phyloP scores from a whole-genome alignment of 768 basidiomycete genomes.

The Tubosaeta sp. region DNA sequence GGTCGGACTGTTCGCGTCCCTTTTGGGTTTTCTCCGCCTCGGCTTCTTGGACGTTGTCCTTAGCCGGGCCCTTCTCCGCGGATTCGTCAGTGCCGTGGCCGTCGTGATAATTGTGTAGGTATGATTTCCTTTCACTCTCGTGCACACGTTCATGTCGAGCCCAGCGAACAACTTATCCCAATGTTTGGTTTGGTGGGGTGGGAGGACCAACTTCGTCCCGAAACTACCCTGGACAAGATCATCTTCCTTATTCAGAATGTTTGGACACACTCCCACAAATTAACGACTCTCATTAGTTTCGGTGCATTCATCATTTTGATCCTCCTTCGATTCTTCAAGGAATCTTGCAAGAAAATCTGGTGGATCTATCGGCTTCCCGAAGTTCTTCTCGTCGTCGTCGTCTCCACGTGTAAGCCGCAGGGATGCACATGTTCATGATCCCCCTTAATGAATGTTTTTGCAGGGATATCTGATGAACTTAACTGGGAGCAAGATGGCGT shows the following conservation, averaged over 20 bases:
- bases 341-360: slow-evolving; percentile 54
- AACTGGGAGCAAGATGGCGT: slow-evolving; percentile 78
- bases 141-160: not conserved
- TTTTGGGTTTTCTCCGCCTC: slow-evolving; percentile 81
- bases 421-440: not conserved
- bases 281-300: slow-evolving; percentile 74
- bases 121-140: not conserved
- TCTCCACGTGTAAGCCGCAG: slow-evolving; percentile 65
- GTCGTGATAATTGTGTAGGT: slow-evolving; percentile 81
- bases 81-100: slow-evolving; percentile 83
- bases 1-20: slow-evolving; percentile 82
- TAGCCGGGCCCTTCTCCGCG: slow-evolving; percentile 81
- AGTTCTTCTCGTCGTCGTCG: slow-evolving; percentile 81
- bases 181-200: slow-evolving; percentile 78
- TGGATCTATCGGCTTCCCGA: slow-evolving; percentile 84
- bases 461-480: slow-evolving; percentile 68
- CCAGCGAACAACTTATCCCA: slow-evolving; percentile 78
- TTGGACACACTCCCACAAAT: slow-evolving; percentile 51
- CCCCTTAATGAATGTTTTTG: not conserved
- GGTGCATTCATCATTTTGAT: slow-evolving; percentile 65
- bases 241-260: slow-evolving; percentile 65
- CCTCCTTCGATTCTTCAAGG: slow-evolving; percentile 53
- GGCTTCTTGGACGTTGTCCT: slow-evolving; percentile 94
- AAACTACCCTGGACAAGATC: slow-evolving; percentile 73
- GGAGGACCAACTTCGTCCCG: slow-evolving; percentile 50